Evolutionary conservation across 2,329 filamentous ascomycete species (phyloP).

Genomic region (Colletotrichum destructivum): DNA sequence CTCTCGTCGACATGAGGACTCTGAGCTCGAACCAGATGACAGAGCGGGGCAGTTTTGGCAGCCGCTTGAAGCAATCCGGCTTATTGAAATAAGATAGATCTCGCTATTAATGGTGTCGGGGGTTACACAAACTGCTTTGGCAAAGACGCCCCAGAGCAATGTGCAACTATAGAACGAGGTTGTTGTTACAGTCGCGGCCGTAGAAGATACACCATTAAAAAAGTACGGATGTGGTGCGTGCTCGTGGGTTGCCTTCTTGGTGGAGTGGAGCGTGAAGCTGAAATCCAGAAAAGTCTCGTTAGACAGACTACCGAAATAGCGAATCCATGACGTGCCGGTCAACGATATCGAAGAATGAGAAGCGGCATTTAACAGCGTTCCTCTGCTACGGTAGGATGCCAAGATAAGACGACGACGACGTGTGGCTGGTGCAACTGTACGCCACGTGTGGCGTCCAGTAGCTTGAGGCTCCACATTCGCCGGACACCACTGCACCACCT

Average conservation of each 20-base stretch:
- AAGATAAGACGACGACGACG: too few species aligned
- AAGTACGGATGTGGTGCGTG: neutral
- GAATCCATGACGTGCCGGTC: too few species aligned
- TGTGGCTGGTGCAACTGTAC: neutral
- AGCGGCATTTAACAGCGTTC: neutral
- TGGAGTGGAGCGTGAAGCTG: neutral
- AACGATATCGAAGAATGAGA: neutral
- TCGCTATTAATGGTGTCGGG: neutral
- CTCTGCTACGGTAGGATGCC: too few species aligned
- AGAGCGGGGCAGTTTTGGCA: slow-evolving; percentile 27
- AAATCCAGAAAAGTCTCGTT: too few species aligned
- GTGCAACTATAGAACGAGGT: neutral
- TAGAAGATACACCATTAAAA: neutral
- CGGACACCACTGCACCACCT: slow-evolving; percentile 17
- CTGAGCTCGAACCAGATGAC: neutral
- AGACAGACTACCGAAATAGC: too few species aligned
- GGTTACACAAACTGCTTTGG: neutral
- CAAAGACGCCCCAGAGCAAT: slow-evolving; percentile 14
- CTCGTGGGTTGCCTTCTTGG: neutral
- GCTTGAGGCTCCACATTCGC: neutral
- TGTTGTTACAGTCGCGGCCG: too few species aligned
- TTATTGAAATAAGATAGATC: neutral
- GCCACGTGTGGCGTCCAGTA: slow-evolving; percentile 18
- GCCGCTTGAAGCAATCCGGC: slow-evolving; percentile 31
- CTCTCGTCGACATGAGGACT: slow-evolving; percentile 68